Base-by-base conservation (phyloP, 2,329 filamentous ascomycete genomes). In the Periconia digitata region DNA sequence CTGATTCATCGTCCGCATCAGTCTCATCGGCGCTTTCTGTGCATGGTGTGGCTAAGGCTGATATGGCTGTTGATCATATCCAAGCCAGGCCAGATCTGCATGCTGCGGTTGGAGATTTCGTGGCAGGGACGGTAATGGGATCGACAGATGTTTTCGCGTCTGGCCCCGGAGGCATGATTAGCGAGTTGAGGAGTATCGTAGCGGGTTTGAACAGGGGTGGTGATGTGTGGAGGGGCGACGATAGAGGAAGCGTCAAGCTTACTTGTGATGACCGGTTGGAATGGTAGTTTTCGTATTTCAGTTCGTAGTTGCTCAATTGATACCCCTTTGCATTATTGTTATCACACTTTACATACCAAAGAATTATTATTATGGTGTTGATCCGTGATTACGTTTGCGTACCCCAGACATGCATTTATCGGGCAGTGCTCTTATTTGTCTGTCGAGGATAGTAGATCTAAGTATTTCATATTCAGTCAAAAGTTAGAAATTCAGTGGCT, bases 231-330 rank as follows among this genome's bases (percentile, higher is more conserved):
- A 67, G 50, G 42, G 67, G 66, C 12, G 59, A 67, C 3, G 60
- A 64, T 22, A 61, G 61, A 24, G 56, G 54, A 39, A 63, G 70
- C 53, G 63, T 70, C 1, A 52, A 57, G 29, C 53, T 70, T 36
- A 62, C 55, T 22, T 70, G 67, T 39, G 67, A 70, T 46, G 62
- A 66, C 42, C 58, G 63, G 40, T 54, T 66, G 45, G 63, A 65
- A 51, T 66, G 63, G 63, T 66, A 65, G 54, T 49, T 21, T 21
- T 38, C 16, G 49, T 43, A 40, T 47, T 44, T 43, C 21, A 20
- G 35, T 21, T 12, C 21, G 34, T 35, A 36, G 32, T 56, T 32
- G 27, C n/a, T 32, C 27, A 32, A 32, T 32, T 32, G 62, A 64
- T 64, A 64, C 62, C 61, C 58, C 46, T 5, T 32, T 32, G 12